Conservation (phyloP, 495 filamentous ascomycete species). For the Neurospora sp. region DNA sequence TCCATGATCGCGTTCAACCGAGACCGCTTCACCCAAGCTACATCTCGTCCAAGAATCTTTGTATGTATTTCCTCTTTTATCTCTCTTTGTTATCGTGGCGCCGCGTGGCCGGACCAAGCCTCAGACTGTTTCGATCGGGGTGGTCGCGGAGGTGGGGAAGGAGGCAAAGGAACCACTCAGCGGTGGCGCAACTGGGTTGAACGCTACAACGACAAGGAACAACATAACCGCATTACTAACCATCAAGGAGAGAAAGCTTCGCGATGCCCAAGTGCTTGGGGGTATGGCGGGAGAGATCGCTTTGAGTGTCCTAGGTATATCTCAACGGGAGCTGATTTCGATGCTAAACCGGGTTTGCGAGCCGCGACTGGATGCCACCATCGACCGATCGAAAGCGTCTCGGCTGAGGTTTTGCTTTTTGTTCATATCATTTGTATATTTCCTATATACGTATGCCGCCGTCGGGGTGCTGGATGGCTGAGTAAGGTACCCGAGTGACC, state of each 20-base stretch:
- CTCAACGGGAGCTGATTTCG: not conserved
- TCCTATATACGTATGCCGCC: too few relatives aligned
- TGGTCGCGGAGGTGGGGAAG: not conserved
- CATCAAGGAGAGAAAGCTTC: not conserved
- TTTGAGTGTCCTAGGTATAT: not conserved
- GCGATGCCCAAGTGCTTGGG: not conserved
- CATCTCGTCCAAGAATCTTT: not conserved
- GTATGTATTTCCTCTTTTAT: too few relatives aligned
- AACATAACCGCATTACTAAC: not conserved
- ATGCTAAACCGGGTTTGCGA: not conserved
- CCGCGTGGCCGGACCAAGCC: not conserved
- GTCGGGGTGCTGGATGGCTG: too few relatives aligned
- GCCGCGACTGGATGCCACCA: not conserved
- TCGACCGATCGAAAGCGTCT: not conserved
- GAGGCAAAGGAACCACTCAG: not conserved
- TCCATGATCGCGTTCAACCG: not conserved
- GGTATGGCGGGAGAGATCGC: not conserved
- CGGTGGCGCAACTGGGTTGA: not conserved
- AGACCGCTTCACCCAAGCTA: not conserved
- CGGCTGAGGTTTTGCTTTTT: too few relatives aligned
- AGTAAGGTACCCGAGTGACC: too few relatives aligned
- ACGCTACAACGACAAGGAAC: too few relatives aligned
- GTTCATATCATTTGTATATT: too few relatives aligned
- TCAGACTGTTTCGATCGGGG: not conserved
- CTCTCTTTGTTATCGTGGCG: too few relatives aligned